Percentiles rank a stretch among this genome's conserved stretches.
These are phyloP conservation scores for Sonneratia caseolaris DNA, from an alignment of 345 rosid genomes.

Conservation along the genomic window DNA sequence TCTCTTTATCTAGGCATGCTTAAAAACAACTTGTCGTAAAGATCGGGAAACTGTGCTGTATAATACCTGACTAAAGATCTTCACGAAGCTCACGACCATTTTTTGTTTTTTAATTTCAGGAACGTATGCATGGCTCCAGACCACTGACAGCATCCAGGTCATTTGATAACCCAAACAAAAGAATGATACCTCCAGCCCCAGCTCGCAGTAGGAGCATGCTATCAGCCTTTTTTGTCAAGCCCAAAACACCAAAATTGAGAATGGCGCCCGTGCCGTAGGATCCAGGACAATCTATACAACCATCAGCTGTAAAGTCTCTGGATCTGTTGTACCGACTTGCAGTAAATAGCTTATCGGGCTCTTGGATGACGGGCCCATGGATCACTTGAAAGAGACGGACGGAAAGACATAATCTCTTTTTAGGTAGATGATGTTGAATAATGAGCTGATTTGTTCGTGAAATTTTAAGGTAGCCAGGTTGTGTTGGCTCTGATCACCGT, in stretches of 20 bases:
- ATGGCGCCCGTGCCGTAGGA: too few species aligned
- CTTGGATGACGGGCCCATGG: too few species aligned
- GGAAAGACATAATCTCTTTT: too few species aligned
- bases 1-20: background rate
- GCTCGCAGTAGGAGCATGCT: conserved; percentile 74
- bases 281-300: too few species aligned
- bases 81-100: background rate
- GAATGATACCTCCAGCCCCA: conserved; percentile 48
- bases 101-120: conserved; percentile 33
- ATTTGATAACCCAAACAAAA: conserved; percentile 46
- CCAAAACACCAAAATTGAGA: conserved; percentile 54
- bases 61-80: background rate
- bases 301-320: too few species aligned
- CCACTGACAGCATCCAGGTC: conserved; percentile 52
- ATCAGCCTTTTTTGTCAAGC: conserved; percentile 77
- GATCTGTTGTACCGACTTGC: too few species aligned
- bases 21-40: background rate
- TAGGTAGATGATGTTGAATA: too few species aligned
- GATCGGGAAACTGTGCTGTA: background rate
- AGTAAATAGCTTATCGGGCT: too few species aligned
- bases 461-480: too few species aligned
- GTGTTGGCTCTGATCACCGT: too few species aligned
- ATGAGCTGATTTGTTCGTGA: too few species aligned
- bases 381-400: too few species aligned
- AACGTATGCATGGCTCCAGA: conserved; percentile 42